Base-by-base conservation (phyloP, 1,139 yeast species). In the Pichia sp. region DNA sequence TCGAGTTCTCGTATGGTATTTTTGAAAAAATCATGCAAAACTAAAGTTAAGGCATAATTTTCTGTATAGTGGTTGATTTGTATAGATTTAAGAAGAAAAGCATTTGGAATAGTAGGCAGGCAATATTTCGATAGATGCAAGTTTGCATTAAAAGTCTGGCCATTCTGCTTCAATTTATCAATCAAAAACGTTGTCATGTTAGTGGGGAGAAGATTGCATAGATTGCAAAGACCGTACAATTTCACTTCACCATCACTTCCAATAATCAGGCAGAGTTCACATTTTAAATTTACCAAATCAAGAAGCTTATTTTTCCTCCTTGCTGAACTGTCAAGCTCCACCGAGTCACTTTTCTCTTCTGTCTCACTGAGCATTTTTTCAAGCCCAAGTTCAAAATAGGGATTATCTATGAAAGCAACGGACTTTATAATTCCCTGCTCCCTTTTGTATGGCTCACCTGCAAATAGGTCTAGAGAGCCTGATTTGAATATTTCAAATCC, bases 401-500 rank as follows among this genome's bases (percentile, higher is more conserved):
- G 72, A 60, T 79, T 83, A 61, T 87, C 95, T 4, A 87, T 66
- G 1, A 87, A 63, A 9, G 78, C 65, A 3, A 79, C 74, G 50
- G 74, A 76, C 40, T 73, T 70, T n/a, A 55, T 46, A 3, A 54
- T 43, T 10, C 46, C 45, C 48, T 66, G 64, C 12, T 57, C 61
- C 23, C 57, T 48, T 10, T 58, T 65, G 41, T 41, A 50, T 46
- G 58, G 47, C 6, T 54, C 44, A 2, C 66, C 64, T 5, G 62
- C 58, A 23, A 63, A 62, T 30, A 86, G 62, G 57, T 80, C 77
- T 16, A 84, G 59, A 1, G 75, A 67, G 0, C 83, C 85, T 82
- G 90, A 83, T 41, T 76, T 72, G 56, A 76, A 82, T 9, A 85
- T 74, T 52, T 78, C 79, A 54, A 78, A 78, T 44, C 79, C 82